Evolutionary conservation across 768 basidiomycete species (phyloP).

Genomic region (Scleroderma citrinum): DNA sequence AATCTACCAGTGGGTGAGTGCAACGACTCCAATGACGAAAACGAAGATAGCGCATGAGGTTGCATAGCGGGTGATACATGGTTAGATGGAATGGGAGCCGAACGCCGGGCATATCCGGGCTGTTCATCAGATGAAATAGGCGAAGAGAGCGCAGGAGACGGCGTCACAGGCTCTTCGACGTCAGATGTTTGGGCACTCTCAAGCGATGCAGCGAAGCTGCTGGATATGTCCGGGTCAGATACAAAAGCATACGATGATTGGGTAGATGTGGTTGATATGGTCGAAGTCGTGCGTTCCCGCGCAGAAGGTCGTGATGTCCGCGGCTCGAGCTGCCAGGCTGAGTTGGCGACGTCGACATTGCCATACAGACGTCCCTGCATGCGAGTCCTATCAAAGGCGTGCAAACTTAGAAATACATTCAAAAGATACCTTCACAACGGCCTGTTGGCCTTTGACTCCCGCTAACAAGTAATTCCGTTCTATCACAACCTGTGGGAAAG

Average conservation of each 20-base stretch:
- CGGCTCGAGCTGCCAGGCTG: conserved; percentile 80
- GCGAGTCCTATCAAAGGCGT: background rate
- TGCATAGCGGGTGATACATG: conserved; percentile 53
- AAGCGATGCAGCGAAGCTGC: conserved; percentile 77
- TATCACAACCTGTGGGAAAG: conserved; percentile 52
- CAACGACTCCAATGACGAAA: conserved; percentile 72
- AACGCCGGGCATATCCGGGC: conserved; percentile 12
- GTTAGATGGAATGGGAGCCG: conserved; percentile 39
- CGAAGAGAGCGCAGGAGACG: conserved; percentile 59
- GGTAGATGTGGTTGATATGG: conserved; percentile 68
- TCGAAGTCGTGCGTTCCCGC: conserved; percentile 71
- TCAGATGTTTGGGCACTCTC: conserved; percentile 73
- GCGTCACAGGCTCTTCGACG: conserved; percentile 49
- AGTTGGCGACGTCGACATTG: conserved; percentile 56
- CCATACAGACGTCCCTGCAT: conserved; percentile 69
- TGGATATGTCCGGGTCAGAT: conserved; percentile 81
- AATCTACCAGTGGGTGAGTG: conserved; percentile 58
- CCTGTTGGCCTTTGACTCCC: conserved; percentile 62
- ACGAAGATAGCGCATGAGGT: conserved; percentile 57
- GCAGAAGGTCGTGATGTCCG: conserved; percentile 43
- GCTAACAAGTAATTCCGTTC: conserved; percentile 69
- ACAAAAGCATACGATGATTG: conserved; percentile 78
- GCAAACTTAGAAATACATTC: background rate
- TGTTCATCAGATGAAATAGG: conserved; percentile 58
- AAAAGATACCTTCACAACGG: conserved; percentile 62